A percentile compares a stretch with the other conserved stretches of the same genome.
phyloP scores from a whole-genome alignment of 2,329 filamentous ascomycete genomes.

The Teratosphaeria nubilosa region DNA sequence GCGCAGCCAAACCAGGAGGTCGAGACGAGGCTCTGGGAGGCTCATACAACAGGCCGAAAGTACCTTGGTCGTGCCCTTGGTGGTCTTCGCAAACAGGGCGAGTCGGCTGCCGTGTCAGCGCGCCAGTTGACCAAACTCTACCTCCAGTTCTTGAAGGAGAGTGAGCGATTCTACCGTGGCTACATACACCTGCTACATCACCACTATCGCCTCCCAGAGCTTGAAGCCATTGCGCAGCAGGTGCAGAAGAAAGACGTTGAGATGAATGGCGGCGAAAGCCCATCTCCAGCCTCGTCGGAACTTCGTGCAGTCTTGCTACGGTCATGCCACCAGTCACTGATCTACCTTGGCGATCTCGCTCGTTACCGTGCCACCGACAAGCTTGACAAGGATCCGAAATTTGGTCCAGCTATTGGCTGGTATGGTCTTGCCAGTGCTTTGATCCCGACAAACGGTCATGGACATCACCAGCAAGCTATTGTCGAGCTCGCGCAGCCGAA shows the following conservation, averaged over 20 bases:
- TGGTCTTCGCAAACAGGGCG: slow-evolving; percentile 37
- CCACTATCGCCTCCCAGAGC: slow-evolving; percentile 47
- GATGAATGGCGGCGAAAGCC: slow-evolving; percentile 15
- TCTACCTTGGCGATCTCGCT: slow-evolving; percentile 81
- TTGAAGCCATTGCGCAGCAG: slow-evolving; percentile 44
- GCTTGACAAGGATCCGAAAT: slow-evolving; percentile 62
- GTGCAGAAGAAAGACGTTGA: slow-evolving; percentile 12
- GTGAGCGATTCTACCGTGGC: slow-evolving; percentile 78
- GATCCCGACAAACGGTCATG: slow-evolving; percentile 66
- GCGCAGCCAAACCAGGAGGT: slow-evolving; percentile 58
- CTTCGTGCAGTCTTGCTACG: slow-evolving; percentile 52
- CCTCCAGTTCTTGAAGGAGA: slow-evolving; percentile 72
- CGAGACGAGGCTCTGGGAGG: slow-evolving; percentile 66
- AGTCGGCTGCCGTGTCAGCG: slow-evolving; percentile 50
- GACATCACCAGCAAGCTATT: slow-evolving; percentile 85
- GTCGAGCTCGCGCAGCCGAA: slow-evolving; percentile 58
- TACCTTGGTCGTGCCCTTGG: slow-evolving; percentile 64
- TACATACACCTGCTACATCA: slow-evolving; percentile 69
- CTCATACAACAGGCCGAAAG: slow-evolving; percentile 66
- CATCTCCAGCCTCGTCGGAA: slow-evolving; percentile 22
- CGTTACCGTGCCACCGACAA: slow-evolving; percentile 71
- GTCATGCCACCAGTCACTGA: slow-evolving; percentile 73
- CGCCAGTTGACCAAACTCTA: slow-evolving; percentile 77
- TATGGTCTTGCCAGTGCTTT: slow-evolving; percentile 74
- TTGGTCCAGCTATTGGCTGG: slow-evolving; percentile 70